Evolutionary conservation across 1,284 basidiomycete species (phyloP), one percentile per base, ranked within the genome.

Genomic region (Xerocomus cyaneibrunnescens): DNA sequence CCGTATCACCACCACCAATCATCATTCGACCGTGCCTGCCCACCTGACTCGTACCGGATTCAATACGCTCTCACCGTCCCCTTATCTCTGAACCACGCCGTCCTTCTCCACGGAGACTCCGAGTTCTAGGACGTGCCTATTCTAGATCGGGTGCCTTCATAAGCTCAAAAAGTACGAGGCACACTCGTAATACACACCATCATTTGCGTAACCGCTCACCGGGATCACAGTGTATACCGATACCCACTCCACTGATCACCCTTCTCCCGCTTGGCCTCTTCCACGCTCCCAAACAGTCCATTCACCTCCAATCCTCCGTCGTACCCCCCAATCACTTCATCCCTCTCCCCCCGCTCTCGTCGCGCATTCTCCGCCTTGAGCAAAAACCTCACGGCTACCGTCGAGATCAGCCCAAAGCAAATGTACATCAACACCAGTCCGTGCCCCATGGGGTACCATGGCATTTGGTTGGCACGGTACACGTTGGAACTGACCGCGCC

Each of bases 381-480:
- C 28, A 78, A 62, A 59, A 78, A 58, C 45, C 77, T 70, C 67
- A 79, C 76, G 10, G 64, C 48, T 9, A 74, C 52, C 19, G 84
- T 80, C 51, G 75, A 70, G 30, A 84, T 60, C 54, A 85, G 70
- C 7, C 87, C 87, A 40, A 89, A 72, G 27, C 68, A 78, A 51
- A 90, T 84, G 68, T 87, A 91, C 69, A 85, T 77, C 48, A 87
- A 72, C 32, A 89, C 82, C 27, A 90, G 74, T 13, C 77, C 80
- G 51, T 82, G 79, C 44, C 87, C 89, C 30, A 89, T 72, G 10
- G 77, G 75, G 62, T 85, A 91, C 80, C 84, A 87, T 2, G 89
- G 88, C 52, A 72, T 72, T 62, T 89, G 84, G 39, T 66, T 69
- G 1, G 78, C 77, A 28, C 85, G 83, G 65, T 90, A 89, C 10